Percentiles rank a stretch among this genome's conserved stretches.
Conservation (phyloP, 768 basidiomycete genomes). For the Collybiopsis luxurians region DNA sequence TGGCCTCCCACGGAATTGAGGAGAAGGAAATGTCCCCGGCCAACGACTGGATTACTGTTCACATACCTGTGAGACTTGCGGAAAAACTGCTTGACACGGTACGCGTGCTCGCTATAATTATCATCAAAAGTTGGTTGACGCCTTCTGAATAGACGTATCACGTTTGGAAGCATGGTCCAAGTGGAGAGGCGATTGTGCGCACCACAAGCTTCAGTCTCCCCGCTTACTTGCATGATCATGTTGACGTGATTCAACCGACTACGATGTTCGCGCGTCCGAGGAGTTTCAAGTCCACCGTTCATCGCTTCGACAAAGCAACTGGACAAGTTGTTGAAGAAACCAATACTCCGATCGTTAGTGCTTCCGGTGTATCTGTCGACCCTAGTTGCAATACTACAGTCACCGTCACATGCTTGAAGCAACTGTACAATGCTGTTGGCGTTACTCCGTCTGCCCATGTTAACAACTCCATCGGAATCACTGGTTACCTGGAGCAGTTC, state of each 20-base stretch:
- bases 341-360: conserved; percentile 14
- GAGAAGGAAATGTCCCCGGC: conserved; percentile 57
- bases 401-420: conserved; percentile 50
- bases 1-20: conserved; percentile 51
- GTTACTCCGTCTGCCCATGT: conserved; percentile 39
- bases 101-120: conserved; percentile 17
- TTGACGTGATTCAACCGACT: conserved; percentile 7
- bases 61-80: conserved; percentile 53
- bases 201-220: conserved; percentile 40
- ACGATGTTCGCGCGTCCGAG: neutral
- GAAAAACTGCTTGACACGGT: conserved; percentile 76
- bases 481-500: conserved; percentile 51
- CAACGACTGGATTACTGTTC: conserved; percentile 66
- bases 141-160: conserved; percentile 49
- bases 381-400: conserved; percentile 47
- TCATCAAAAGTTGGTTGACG: neutral
- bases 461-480: conserved; percentile 52
- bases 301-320: conserved; percentile 22
- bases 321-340: conserved; percentile 9
- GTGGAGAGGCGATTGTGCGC: conserved; percentile 55
- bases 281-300: conserved; percentile 11
- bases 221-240: neutral
- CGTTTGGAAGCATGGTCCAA: conserved; percentile 53
- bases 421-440: conserved; percentile 52
- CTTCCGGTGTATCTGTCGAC: conserved; percentile 38